Base-by-base conservation (phyloP, 2,329 filamentous ascomycete species). In the Verticillium dahliae region DNA sequence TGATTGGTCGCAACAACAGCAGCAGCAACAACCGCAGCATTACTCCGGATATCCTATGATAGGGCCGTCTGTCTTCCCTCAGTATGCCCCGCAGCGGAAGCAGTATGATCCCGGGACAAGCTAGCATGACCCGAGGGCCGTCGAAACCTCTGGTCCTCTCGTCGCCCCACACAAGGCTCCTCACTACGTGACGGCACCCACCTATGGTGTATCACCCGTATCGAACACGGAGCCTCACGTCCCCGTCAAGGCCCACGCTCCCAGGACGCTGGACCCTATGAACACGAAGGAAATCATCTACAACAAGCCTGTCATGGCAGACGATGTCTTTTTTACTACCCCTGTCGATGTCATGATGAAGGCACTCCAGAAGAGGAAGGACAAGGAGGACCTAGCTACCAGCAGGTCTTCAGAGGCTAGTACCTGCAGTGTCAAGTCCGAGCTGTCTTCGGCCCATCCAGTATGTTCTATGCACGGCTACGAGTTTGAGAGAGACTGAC, bases 261-360 rank as follows among this genome's bases (percentile, higher is more conserved):
- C 39, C 39, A n/a, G 5, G 39, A 41, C 22, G n/a, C 41, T n/a
- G 11, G 41, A 3, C 41, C 41, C 41, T 22, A 9, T n/a, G 41
- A 22, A 7, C 11, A 7, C 5, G 10, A 22, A 27, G n/a, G 22
- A 50, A 10, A 7, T 6, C 41, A 27, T 22, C 6, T 50, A 22
- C 18, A 22, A 37, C 35, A 11, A 37, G 35, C 35, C 35, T 37
- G 35, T 37, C 35, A 72, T 78, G 62, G 74, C 78, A 1, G 74
- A 80, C 31, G 78, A 84, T 18, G 76, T 85, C 50, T 81, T 84
- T 63, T 94, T 93, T 72, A 83, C 85, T n/a, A 97, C 92, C 0
- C 86, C 91, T 62, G 87, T 97, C 41, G 93, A 97, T 72, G 88
- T 87, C 52, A 77, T 98, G 52, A 96, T 97, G 92, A 92, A 89